A percentile compares a stretch with the other conserved stretches of the same genome.
Evolutionary conservation across 257 asterid species (phyloP).

Genomic region (Haberlea rhodopensis): DNA sequence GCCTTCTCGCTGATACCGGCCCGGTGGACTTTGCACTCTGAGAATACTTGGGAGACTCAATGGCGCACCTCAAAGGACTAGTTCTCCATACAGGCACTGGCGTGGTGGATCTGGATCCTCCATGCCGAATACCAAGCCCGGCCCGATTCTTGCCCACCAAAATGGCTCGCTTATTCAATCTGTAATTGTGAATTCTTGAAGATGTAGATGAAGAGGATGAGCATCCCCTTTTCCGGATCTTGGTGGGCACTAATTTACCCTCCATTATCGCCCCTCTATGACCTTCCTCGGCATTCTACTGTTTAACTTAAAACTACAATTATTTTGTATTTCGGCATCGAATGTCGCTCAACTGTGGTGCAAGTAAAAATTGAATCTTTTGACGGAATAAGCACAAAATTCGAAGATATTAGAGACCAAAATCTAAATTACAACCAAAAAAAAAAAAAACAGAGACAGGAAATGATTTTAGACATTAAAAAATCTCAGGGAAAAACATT

Average conservation of each 20-base stretch:
- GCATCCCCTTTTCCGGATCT: conserved; percentile 93
- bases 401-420: conserved; percentile 3
- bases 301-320: background rate
- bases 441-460: conserved; percentile 15
- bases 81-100: conserved; percentile 89
- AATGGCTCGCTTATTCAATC: conserved; percentile 72
- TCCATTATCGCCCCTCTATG: conserved; percentile 44
- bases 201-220: conserved; percentile 88
- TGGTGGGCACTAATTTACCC: conserved; percentile 47
- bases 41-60: conserved; percentile 59
- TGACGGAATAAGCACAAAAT: conserved; percentile 1
- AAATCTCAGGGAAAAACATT: background rate
- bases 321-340: background rate
- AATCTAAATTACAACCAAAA: background rate
- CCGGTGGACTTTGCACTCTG: conserved; percentile 59
- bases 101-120: conserved; percentile 82
- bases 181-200: conserved; percentile 53
- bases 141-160: conserved; percentile 74
- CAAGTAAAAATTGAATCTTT: conserved; percentile 1
- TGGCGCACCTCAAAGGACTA: conserved; percentile 44
- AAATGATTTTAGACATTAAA: conserved; percentile 30
- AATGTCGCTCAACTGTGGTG: conserved; percentile 8
- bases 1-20: conserved; percentile 82
- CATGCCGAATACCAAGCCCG: conserved; percentile 40
- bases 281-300: conserved; percentile 48